Evolutionary conservation across 2,329 filamentous ascomycete species (phyloP).

Genomic region (Neonectria ditissima): DNA sequence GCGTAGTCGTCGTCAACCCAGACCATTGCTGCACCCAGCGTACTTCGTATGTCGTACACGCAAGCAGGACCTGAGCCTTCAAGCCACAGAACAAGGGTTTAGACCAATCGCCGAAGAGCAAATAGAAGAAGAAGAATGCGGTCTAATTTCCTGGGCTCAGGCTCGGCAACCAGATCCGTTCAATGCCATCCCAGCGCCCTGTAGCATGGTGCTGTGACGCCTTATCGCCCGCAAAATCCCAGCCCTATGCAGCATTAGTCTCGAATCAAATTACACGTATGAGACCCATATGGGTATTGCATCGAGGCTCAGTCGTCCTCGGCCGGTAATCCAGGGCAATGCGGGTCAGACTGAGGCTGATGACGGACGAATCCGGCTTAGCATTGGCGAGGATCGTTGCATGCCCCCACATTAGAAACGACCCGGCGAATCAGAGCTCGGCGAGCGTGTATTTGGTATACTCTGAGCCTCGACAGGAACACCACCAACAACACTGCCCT

Average conservation of each 20-base stretch:
- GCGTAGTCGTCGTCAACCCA: conserved; percentile 15
- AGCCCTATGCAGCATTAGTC: conserved; percentile 10
- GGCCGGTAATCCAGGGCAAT: not conserved
- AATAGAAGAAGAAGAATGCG: not conserved
- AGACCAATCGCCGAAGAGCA: not conserved
- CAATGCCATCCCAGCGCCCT: not conserved
- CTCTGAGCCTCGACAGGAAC: not conserved
- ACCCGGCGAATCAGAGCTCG: not conserved
- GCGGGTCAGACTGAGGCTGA: conserved; percentile 20
- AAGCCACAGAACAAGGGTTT: not conserved
- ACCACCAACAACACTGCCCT: conserved; percentile 12
- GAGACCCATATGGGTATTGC: not conserved
- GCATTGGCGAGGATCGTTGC: conserved; percentile 28
- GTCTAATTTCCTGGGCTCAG: too few relatives aligned
- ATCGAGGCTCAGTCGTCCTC: conserved; percentile 13
- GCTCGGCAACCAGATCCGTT: not conserved
- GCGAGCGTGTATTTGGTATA: not conserved
- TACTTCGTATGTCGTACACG: not conserved
- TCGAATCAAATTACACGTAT: not conserved
- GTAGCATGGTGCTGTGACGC: not conserved
- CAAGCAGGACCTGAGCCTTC: not conserved
- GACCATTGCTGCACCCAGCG: conserved; percentile 2
- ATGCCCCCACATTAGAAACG: not conserved
- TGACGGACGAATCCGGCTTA: conserved; percentile 20
- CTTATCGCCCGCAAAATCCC: not conserved